phyloP scores from a whole-genome alignment of 768 basidiomycete species.

The Amanita rimosa region DNA sequence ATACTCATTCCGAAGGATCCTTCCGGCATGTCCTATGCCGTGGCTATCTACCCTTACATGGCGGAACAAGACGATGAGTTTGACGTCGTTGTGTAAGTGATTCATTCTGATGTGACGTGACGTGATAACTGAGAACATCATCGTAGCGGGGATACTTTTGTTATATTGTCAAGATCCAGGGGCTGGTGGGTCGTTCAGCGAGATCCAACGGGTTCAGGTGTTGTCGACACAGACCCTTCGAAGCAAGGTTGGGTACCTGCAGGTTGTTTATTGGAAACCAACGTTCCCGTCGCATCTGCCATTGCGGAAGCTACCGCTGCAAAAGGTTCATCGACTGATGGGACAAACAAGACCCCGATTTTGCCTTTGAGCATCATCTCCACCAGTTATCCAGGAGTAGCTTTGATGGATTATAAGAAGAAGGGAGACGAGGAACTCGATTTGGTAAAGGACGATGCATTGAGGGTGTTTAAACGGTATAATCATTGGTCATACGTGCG shows the following conservation, averaged over 20 bases:
- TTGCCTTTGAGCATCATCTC: conserved; percentile 86
- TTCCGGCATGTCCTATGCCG: conserved; percentile 77
- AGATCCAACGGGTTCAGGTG: conserved; percentile 76
- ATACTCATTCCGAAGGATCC: conserved; percentile 26
- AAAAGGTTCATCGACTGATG: conserved; percentile 29
- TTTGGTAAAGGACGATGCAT: conserved; percentile 74
- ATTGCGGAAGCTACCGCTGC: conserved; percentile 72
- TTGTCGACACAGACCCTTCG: conserved; percentile 62
- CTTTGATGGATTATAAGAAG: conserved; percentile 92
- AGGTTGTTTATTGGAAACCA: conserved; percentile 90
- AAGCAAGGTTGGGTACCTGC: conserved; percentile 98
- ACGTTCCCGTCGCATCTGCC: conserved; percentile 80
- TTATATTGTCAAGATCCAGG: conserved; percentile 86
- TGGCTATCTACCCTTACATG: conserved; percentile 98
- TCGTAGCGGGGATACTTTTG: conserved; percentile 80
- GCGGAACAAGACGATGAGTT: conserved; percentile 99
- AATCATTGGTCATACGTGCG: conserved; percentile 94
- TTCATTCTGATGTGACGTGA: conserved; percentile 3
- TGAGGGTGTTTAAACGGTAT: conserved; percentile 95
- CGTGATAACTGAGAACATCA: background rate
- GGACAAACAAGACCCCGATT: conserved; percentile 65
- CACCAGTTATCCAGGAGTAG: conserved; percentile 95
- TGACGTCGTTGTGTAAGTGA: conserved; percentile 85
- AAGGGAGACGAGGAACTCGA: conserved; percentile 91
- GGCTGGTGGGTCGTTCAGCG: conserved; percentile 99